Percentiles rank a stretch among this genome's conserved stretches.
phyloP scores from a whole-genome alignment of 2,329 filamentous ascomycete genomes.

The Curvularia lunata region DNA sequence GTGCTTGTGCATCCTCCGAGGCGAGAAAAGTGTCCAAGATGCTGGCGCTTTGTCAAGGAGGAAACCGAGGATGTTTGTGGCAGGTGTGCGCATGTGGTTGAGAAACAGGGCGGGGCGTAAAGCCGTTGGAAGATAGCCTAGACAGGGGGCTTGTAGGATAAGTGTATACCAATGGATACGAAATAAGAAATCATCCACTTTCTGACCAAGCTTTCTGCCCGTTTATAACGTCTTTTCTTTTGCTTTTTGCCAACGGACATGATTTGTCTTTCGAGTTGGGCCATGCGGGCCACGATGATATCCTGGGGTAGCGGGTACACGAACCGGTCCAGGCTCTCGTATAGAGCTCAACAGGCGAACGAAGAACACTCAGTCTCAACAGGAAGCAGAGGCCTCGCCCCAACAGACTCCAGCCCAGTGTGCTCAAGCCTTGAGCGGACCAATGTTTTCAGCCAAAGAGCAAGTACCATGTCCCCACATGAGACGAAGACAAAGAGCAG shows the following conservation, averaged over 20 bases:
- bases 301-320: not conserved
- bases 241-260: not conserved
- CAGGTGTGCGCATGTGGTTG: constrained; percentile 73
- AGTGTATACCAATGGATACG: not conserved
- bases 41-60: constrained; percentile 86
- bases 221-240: not conserved
- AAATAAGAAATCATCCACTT: not conserved
- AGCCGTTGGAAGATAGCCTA: not conserved
- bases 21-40: constrained; percentile 78
- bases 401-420: not conserved
- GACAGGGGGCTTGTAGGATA: not conserved
- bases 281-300: not conserved
- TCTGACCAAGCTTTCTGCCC: not conserved
- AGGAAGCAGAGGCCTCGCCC: not conserved
- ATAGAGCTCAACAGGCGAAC: not conserved
- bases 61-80: constrained; percentile 70
- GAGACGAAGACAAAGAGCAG: not conserved
- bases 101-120: constrained; percentile 11
- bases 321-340: not conserved
- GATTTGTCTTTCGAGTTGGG: not conserved
- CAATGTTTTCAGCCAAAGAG: not conserved
- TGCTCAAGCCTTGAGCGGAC: not conserved
- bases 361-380: not conserved
- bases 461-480: not conserved
- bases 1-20: constrained; percentile 53